Conservation (phyloP, 768 basidiomycete species). For the Pulveroboletus ravenelii region DNA sequence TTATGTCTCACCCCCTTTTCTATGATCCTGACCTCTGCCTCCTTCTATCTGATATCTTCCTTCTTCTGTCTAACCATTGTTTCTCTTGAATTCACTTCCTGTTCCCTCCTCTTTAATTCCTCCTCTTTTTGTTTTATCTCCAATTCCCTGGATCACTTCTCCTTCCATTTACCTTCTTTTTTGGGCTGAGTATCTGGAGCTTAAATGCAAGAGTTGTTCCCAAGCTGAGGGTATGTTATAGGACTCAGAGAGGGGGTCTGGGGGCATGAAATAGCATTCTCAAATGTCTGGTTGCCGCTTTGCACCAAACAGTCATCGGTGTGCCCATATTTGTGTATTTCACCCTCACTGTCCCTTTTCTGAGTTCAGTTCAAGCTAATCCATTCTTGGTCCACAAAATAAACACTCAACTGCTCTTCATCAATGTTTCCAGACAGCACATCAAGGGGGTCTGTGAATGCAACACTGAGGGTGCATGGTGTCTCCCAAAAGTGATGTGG, state of each 20-base stretch:
- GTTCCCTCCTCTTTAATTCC: slow-evolving; percentile 20
- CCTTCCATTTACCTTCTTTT: slow-evolving; percentile 28
- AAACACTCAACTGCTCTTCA: slow-evolving; percentile 23
- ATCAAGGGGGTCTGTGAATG: slow-evolving; percentile 29
- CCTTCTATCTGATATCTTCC: slow-evolving; percentile 24
- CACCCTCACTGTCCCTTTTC: slow-evolving; percentile 22
- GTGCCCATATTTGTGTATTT: slow-evolving; percentile 8
- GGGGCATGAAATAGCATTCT: not conserved
- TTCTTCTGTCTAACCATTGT: slow-evolving; percentile 25
- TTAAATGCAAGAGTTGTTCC: no score
- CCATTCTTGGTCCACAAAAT: slow-evolving; percentile 28
- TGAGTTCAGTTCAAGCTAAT: slow-evolving; percentile 17
- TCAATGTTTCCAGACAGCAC: slow-evolving; percentile 17
- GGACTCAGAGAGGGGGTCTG: not conserved
- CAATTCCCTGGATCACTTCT: slow-evolving; percentile 19
- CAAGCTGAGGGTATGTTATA: no score
- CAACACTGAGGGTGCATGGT: slow-evolving; percentile 37
- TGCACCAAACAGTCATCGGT: slow-evolving; percentile 22
- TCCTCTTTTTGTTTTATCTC: slow-evolving; percentile 21
- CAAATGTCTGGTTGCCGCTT: not conserved
- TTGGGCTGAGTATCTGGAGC: not conserved
- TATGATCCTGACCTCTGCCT: slow-evolving; percentile 25
- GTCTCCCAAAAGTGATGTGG: slow-evolving; percentile 43
- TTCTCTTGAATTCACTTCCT: slow-evolving; percentile 27
- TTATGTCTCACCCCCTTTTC: slow-evolving; percentile 26